phyloP scores from a whole-genome alignment of 1,284 basidiomycete species.

The Vanrija pseudolonga region DNA sequence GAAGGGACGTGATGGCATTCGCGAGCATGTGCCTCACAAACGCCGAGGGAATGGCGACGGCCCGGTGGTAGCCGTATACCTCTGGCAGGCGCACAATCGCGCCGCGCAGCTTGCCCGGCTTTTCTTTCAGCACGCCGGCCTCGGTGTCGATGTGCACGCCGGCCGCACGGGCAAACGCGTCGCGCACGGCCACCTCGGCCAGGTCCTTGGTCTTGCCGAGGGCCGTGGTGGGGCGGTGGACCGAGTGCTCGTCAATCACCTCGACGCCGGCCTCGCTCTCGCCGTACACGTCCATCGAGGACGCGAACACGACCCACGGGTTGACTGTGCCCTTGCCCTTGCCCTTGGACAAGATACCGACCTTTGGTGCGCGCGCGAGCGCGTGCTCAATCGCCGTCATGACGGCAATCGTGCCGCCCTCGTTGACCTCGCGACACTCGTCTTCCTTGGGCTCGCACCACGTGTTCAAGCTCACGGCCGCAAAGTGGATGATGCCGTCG shows the following conservation, averaged over 20 bases:
- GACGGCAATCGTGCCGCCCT: constrained; percentile 31
- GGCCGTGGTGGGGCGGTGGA: constrained; percentile 20
- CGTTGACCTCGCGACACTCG: constrained; percentile 38
- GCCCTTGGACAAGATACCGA: neutral
- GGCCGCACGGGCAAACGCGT: neutral
- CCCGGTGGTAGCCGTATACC: constrained; percentile 39
- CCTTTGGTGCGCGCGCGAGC: neutral
- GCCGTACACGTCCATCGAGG: constrained; percentile 41
- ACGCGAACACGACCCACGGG: constrained; percentile 44
- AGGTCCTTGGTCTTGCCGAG: constrained; percentile 39
- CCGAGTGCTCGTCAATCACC: constrained; percentile 18
- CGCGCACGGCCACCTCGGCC: constrained; percentile 28
- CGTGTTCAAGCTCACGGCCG: constrained; percentile 34
- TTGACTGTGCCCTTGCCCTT: constrained; percentile 1
- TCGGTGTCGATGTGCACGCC: neutral
- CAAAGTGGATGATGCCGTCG: constrained; percentile 45
- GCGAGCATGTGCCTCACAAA: constrained; percentile 39
- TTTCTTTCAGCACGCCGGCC: neutral
- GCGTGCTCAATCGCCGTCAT: constrained; percentile 23
- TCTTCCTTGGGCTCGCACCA: constrained; percentile 39
- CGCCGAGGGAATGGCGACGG: constrained; percentile 27
- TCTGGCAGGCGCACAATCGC: constrained; percentile 41
- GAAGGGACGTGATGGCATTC: constrained; percentile 37
- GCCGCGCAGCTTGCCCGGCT: constrained; percentile 3
- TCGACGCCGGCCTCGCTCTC: constrained; percentile 1